Percentiles rank a stretch among this genome's conserved stretches.
Conservation (phyloP, 2,329 filamentous ascomycete genomes). For the Arthroderma uncinatum region DNA sequence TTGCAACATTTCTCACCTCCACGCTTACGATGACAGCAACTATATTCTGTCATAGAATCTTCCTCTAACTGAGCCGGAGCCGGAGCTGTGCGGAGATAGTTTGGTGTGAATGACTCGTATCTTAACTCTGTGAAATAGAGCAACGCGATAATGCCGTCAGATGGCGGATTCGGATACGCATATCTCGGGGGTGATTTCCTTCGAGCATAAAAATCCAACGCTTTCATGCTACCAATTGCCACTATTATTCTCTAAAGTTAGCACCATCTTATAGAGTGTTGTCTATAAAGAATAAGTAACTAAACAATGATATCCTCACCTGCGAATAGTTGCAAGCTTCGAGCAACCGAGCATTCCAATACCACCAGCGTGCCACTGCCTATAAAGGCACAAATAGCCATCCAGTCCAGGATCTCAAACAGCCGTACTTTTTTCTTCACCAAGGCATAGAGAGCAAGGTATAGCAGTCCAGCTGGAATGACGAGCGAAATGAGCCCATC, state of each 20-base stretch:
- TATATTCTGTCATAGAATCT: background rate
- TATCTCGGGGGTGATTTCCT: slow-evolving; percentile 26
- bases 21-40: background rate
- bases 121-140: slow-evolving; percentile 32
- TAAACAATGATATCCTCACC: slow-evolving; percentile 18
- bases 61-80: slow-evolving; percentile 7
- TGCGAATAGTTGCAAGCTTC: slow-evolving; percentile 26
- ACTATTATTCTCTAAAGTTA: slow-evolving; percentile 17
- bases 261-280: background rate
- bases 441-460: slow-evolving; percentile 14
- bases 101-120: slow-evolving; percentile 36
- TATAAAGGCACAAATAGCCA: slow-evolving; percentile 11
- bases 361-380: slow-evolving; percentile 20
- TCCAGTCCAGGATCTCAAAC: slow-evolving; percentile 10
- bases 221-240: slow-evolving; percentile 32
- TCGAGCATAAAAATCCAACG: slow-evolving; percentile 31
- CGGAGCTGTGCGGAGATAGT: slow-evolving; percentile 25
- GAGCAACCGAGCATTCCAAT: slow-evolving; percentile 22
- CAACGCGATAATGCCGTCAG: slow-evolving; percentile 23
- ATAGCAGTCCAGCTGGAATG: slow-evolving; percentile 14
- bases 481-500: slow-evolving; percentile 11
- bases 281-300: background rate
- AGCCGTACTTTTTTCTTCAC: slow-evolving; percentile 10
- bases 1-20: background rate
- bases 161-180: slow-evolving; percentile 19